Base-by-base conservation (phyloP, 345 rosid species). In the Arabidopsis suecica region DNA sequence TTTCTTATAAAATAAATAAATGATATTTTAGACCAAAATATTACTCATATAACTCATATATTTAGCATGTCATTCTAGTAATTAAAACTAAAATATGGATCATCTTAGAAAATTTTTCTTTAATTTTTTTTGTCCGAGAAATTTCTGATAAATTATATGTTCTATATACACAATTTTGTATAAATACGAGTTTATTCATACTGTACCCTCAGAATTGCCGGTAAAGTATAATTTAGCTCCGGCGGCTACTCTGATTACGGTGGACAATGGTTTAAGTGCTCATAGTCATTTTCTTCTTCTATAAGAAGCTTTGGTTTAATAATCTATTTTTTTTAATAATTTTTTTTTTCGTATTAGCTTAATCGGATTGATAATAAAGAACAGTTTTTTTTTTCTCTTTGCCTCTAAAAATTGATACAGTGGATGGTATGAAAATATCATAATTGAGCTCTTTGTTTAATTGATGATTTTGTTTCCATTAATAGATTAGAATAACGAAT, bases 231-330 rank as follows among this genome's bases (percentile, higher is more conserved):
- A 5, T 54, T 11, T 44, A 30, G 48, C 56, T 50, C 69, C 67
- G 41, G 49, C 14, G 18, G 49, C 9, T 23, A 42, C 58, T 44
- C 10, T n/a, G 18, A 50, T 41, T 10, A 22, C 32, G 63, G 63
- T 3, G 40, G 61, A 5, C 9, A 64, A 13, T 11, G 54, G 59
- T 56, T 53, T 48, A 7, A 50, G 45, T 41, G n/a, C 37, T 34
- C 57, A 42, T 62, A 59, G 70, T 76, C 75, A 18, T 61, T 76
- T 69, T 61, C 75, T 37, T 69, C 75, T 61, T 61, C 80, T 54
- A 62, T 33, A 9, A 76, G 54, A 76, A 76, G 75, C 51, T 61
- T 53, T 8, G 80, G 80, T 76, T 75, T 34, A 11, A 18, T 1
- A 28, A 22, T 72, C 13, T 16, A 20, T 23, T 6, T 33, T 14